Evolutionary conservation across 1,284 basidiomycete genomes (phyloP), one percentile per base, ranked within the genome.

Genomic region (Cutaneotrichosporon sp.): DNA sequence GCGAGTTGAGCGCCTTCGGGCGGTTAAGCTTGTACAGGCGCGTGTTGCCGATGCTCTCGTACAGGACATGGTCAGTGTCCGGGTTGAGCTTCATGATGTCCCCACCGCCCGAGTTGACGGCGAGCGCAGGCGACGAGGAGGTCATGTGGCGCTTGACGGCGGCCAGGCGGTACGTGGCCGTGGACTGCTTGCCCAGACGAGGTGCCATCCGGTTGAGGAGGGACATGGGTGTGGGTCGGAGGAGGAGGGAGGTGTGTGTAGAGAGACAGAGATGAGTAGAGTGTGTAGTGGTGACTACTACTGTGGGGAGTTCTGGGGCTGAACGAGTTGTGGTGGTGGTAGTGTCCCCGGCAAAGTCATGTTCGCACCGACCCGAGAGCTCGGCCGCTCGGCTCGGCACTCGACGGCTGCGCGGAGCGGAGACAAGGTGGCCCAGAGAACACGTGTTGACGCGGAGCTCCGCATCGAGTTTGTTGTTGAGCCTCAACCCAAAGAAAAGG

Each of bases 1-100:
- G 80, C 2, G 91, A 85, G 77, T 99, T 98, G 42, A 91, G 80
- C 72, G 90, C 90, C 60, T 77, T 76, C 3, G 88, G 83, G 49
- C 93, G 81, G 70, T 97, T 94, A 37, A 72, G 63, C 50, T 62
- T 64, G 65, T 69, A 71, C 9, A 67, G 42, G 48, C 63, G 55
- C 4, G 65, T 59, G 20, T 50, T 43, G 18, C 62, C 66, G 33
- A 60, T 52, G 8, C 60, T 55, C 40, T 56, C 51, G 51, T 61
- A 67, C 12, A 62, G 53, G 5, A 64, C 59, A 48, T 60, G 46
- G 38, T 68, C 63, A 33, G 50, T 51, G 40, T 39, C 17, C 15
- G 45, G 21, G 47, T 49, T 39, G 30, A 49, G 47, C 18, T 23
- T 49, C n/a, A 49, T 39, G 47, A 49, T 33, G 20, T 42, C 47